These are phyloP conservation scores for Osmanthus fragrans DNA, from an alignment of 257 asterid genomes.

Conservation along the genomic window DNA sequence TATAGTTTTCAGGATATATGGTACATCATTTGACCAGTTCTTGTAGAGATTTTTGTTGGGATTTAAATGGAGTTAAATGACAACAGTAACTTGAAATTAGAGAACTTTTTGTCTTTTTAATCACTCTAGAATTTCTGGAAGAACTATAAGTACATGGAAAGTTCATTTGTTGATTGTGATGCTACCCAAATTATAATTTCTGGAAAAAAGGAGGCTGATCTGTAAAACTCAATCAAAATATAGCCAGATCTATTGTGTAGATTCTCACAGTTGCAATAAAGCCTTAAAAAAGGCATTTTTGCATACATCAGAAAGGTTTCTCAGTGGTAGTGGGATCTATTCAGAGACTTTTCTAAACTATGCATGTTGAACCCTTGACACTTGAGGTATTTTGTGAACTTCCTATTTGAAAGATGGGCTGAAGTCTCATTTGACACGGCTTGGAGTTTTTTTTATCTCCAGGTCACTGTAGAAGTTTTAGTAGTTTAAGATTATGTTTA, in stretches of 20 bases:
- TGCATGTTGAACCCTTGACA: neutral
- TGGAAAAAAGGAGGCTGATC: neutral
- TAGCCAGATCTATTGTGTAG: neutral
- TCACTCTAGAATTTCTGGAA: neutral
- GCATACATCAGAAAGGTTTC: neutral
- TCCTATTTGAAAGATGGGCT: neutral
- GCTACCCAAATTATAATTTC: neutral
- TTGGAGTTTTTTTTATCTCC: neutral
- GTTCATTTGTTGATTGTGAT: neutral
- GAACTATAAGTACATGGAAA: neutral
- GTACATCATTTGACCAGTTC: neutral
- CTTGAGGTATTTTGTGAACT: neutral
- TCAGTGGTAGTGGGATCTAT: neutral
- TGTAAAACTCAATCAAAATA: neutral
- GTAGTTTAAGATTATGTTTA: neutral
- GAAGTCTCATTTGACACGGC: neutral
- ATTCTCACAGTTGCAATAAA: neutral
- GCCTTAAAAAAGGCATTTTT: neutral
- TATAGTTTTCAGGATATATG: neutral
- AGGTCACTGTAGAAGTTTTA: neutral
- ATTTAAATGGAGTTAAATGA: neutral
- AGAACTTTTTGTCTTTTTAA: neutral
- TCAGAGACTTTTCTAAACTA: neutral
- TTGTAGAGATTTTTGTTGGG: neutral
- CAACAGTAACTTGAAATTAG: neutral